Evolutionary conservation across 805 yeast species (phyloP).

Genomic region (Saturnispora bothae): DNA sequence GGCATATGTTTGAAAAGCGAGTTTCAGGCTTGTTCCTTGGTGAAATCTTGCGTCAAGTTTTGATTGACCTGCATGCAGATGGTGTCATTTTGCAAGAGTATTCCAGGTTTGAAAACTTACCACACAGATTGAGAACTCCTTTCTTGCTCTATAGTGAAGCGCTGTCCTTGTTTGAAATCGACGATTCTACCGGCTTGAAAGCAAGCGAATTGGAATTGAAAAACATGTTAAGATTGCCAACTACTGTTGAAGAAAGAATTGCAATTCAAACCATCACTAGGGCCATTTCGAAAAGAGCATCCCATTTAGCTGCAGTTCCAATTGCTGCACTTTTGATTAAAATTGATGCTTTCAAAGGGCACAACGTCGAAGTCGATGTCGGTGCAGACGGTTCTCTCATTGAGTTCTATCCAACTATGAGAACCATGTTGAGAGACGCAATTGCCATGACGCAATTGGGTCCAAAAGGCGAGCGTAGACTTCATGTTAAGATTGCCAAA

Average conservation of each 20-base stretch:
- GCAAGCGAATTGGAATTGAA: constrained; percentile 61
- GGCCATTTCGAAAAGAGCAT: constrained; percentile 83
- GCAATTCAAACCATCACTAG: constrained; percentile 65
- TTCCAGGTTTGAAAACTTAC: constrained; percentile 31
- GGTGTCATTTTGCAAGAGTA: constrained; percentile 51
- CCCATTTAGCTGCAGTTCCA: constrained; percentile 79
- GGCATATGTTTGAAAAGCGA: constrained; percentile 87
- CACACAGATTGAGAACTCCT: constrained; percentile 61
- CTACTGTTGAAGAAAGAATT: constrained; percentile 59
- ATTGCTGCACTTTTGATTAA: constrained; percentile 68
- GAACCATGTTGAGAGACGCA: constrained; percentile 71
- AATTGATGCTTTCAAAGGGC: constrained; percentile 58
- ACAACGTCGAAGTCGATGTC: constrained; percentile 66
- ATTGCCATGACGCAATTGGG: constrained; percentile 60
- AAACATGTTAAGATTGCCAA: constrained; percentile 58
- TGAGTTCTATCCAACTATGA: constrained; percentile 87
- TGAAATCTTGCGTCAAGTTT: constrained; percentile 66
- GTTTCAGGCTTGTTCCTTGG: constrained; percentile 91
- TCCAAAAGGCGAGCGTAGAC: constrained; percentile 61
- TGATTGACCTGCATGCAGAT: constrained; percentile 55
- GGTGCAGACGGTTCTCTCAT: constrained; percentile 96
- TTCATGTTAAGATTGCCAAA: constrained; percentile 72
- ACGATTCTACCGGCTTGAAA: constrained; percentile 61
- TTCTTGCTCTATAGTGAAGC: constrained; percentile 76
- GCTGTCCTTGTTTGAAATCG: constrained; percentile 79